Conservation (phyloP, 371 early-diverging fungal species). For the Rhizomucor pusillus region DNA sequence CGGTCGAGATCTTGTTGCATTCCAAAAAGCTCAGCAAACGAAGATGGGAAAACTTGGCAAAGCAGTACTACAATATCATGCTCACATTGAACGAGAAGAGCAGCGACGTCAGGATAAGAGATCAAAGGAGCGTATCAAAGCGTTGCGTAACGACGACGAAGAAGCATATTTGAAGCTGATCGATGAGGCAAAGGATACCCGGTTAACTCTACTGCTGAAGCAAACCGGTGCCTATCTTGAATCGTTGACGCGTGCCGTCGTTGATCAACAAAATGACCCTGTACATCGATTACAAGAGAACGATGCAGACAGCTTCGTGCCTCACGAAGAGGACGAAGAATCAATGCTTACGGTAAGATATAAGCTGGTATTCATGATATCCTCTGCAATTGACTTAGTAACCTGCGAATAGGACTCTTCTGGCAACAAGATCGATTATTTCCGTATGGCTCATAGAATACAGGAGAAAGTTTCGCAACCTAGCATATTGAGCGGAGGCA, state of each 20-base stretch:
- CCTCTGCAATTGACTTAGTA: too few relatives aligned
- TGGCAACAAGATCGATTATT: slow-evolving; percentile 74
- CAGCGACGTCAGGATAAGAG: slow-evolving; percentile 78
- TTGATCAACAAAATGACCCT: slow-evolving; percentile 67
- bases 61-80: slow-evolving; percentile 80
- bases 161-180: slow-evolving; percentile 93
- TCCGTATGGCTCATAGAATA: slow-evolving; percentile 83
- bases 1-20: slow-evolving; percentile 65
- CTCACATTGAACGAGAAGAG: slow-evolving; percentile 86
- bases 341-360: slow-evolving; percentile 26
- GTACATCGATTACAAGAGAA: slow-evolving; percentile 7
- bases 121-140: slow-evolving; percentile 91
- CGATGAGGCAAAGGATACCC: slow-evolving; percentile 93
- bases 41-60: slow-evolving; percentile 76
- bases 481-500: slow-evolving; percentile 81
- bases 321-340: slow-evolving; percentile 60
- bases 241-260: slow-evolving; percentile 75
- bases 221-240: slow-evolving; percentile 89
- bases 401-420: slow-evolving; percentile 24
- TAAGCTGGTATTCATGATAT: not conserved
- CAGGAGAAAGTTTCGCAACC: slow-evolving; percentile 82
- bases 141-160: slow-evolving; percentile 93
- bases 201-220: slow-evolving; percentile 83
- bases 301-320: slow-evolving; percentile 27
- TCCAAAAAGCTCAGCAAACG: slow-evolving; percentile 69